phyloP scores from a whole-genome alignment of 441 rosid genomes.

The Croton laevigatus region DNA sequence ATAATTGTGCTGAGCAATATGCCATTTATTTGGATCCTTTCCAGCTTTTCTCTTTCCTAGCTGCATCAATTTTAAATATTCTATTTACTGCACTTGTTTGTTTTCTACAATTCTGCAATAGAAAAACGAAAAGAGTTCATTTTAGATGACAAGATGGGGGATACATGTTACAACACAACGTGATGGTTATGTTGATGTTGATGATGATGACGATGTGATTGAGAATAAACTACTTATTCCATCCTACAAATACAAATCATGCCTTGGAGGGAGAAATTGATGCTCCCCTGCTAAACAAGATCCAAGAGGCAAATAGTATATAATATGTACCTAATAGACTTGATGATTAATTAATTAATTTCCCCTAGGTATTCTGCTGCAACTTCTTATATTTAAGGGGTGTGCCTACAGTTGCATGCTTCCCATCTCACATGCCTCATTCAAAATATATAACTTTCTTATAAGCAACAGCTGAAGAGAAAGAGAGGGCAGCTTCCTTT shows the following conservation, averaged over 20 bases:
- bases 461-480: background rate
- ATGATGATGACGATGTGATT: no score
- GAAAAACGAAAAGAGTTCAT: no score
- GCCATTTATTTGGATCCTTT: no score
- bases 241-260: background rate
- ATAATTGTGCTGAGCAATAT: no score
- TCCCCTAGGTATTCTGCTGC: background rate
- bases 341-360: background rate
- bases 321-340: background rate
- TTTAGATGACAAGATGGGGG: background rate
- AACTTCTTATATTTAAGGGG: background rate
- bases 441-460: background rate
- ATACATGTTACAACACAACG: background rate
- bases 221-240: background rate
- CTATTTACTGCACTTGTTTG: no score
- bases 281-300: background rate
- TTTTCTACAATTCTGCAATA: no score
- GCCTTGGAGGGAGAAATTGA: conserved; percentile 6
- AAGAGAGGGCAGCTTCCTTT: background rate
- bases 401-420: background rate
- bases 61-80: no score
- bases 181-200: no score
- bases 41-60: background rate
- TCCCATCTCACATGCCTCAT: background rate
- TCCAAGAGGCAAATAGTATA: background rate